These are phyloP conservation scores for Rhodofomes roseus DNA, from an alignment of 1,284 basidiomycete species.

Conservation along the genomic window DNA sequence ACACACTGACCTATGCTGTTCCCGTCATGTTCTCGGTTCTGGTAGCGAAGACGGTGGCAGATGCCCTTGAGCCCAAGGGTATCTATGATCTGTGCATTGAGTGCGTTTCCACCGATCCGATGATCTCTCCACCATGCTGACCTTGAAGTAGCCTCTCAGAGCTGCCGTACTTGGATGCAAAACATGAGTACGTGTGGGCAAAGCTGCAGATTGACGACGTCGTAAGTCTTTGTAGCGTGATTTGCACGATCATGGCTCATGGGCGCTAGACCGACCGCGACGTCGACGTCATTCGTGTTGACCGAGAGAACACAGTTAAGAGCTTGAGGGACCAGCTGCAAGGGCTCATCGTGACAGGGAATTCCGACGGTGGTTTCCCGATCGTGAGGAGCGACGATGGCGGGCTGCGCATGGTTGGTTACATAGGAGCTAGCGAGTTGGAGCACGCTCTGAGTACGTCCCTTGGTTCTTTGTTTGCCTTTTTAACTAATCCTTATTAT, in stretches of 20 bases:
- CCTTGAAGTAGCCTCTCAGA: constrained; percentile 49
- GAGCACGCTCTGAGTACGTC: constrained; percentile 87
- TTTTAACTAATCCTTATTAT: too few species aligned
- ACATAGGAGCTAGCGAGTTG: constrained; percentile 89
- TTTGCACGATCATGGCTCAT: neutral
- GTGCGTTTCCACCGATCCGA: constrained; percentile 35
- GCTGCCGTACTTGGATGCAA: constrained; percentile 88
- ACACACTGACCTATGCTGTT: constrained; percentile 91
- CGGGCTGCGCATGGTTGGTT: constrained; percentile 78
- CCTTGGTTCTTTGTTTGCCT: too few species aligned
- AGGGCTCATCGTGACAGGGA: constrained; percentile 51
- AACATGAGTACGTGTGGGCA: constrained; percentile 87
- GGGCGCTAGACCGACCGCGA: constrained; percentile 53
- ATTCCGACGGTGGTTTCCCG: constrained; percentile 88
- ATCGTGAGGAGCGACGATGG: constrained; percentile 55
- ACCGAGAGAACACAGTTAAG: constrained; percentile 68
- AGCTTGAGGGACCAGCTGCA: constrained; percentile 67
- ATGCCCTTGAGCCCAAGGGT: constrained; percentile 90
- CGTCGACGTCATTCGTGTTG: constrained; percentile 64
- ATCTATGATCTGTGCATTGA: constrained; percentile 97
- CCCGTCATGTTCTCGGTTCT: constrained; percentile 91
- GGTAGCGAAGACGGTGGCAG: constrained; percentile 91
- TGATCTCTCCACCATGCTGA: neutral
- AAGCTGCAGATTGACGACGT: constrained; percentile 71
- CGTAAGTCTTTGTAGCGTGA: constrained; percentile 40